Conservation (phyloP, 306 rosid species). For the Inga leiocalycina region DNA sequence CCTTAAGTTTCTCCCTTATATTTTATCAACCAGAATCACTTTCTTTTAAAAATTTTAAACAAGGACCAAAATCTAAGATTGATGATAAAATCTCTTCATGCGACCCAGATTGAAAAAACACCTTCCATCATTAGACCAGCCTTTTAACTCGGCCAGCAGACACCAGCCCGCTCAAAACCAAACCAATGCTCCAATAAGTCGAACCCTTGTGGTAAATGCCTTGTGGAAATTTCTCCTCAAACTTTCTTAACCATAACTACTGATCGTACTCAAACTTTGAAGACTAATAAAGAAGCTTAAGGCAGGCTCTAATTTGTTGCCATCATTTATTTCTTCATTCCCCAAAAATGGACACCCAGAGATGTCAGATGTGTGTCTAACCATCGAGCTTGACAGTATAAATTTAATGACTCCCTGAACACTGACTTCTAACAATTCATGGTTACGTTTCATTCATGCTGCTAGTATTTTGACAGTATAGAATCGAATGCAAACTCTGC, state of each 20-base stretch:
- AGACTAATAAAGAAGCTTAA: conserved; percentile 28
- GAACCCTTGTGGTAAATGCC: neutral
- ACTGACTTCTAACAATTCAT: neutral
- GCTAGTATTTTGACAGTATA: neutral
- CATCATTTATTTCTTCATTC: neutral
- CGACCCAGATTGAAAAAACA: neutral
- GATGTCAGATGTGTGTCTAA: conserved; percentile 5
- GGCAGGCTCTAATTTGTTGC: conserved; percentile 22
- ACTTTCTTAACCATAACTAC: neutral
- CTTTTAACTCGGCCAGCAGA: neutral
- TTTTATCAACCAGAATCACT: neutral
- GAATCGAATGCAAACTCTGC: neutral
- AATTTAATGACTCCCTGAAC: neutral
- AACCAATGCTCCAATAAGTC: neutral
- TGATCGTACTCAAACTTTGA: neutral
- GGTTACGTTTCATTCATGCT: neutral
- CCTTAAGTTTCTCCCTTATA: too few species aligned
- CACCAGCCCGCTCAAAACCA: neutral
- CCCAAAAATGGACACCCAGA: neutral
- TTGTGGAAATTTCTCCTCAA: conserved; percentile 1
- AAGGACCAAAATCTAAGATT: neutral
- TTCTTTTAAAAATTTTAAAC: neutral
- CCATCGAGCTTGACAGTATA: conserved; percentile 1
- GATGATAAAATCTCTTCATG: neutral
- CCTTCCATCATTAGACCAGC: neutral